Evolutionary conservation across 208 protist genomes (phyloP).

Genomic region (Leishmania turanica): DNA sequence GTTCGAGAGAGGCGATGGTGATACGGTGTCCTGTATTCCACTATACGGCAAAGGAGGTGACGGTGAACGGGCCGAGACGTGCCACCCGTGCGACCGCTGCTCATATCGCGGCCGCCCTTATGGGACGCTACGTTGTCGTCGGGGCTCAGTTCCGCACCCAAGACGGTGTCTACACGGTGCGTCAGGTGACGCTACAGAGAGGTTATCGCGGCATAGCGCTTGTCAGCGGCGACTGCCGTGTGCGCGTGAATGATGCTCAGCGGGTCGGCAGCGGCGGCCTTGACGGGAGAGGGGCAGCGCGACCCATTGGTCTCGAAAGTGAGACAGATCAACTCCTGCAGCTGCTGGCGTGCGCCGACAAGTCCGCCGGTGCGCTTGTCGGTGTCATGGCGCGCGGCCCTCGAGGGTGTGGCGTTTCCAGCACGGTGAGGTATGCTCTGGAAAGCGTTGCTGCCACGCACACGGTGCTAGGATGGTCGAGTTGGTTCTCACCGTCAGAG

Average conservation of each 20-base stretch:
- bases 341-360: conserved; percentile 30
- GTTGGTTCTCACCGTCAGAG: conserved; percentile 19
- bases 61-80: conserved; percentile 18
- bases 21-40: conserved; percentile 26
- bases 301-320: conserved; percentile 46
- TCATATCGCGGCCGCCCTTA: conserved; percentile 46
- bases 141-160: conserved; percentile 40
- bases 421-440: conserved; percentile 37
- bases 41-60: conserved; percentile 31
- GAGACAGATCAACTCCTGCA: conserved; percentile 30
- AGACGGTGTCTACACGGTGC: conserved; percentile 55
- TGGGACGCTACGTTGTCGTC: conserved; percentile 57
- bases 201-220: conserved; percentile 66
- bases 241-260: conserved; percentile 56
- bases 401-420: conserved; percentile 53
- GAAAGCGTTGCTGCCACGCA: conserved; percentile 5
- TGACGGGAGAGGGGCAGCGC: neutral
- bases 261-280: neutral
- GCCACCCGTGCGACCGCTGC: conserved; percentile 29
- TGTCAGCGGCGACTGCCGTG: conserved; percentile 43
- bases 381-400: conserved; percentile 61
- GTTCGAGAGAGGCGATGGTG: conserved; percentile 3
- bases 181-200: conserved; percentile 34
- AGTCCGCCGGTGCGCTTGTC: conserved; percentile 23
- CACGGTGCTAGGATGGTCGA: conserved; percentile 46